Conservation (phyloP, 495 filamentous ascomycete genomes). For the Filosporella fistucella region DNA sequence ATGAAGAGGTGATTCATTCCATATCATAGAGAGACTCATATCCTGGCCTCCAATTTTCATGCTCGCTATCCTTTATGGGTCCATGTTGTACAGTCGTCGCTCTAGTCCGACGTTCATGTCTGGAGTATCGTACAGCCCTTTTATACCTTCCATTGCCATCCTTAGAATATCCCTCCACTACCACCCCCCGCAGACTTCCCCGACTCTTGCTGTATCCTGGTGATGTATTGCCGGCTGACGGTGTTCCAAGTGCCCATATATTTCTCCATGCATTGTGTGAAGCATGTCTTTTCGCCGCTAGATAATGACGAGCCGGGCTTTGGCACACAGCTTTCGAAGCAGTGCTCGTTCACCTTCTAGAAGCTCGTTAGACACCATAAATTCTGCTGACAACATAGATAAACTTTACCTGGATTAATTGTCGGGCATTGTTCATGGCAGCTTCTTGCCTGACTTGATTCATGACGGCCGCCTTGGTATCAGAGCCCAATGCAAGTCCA, state of each 20-base stretch:
- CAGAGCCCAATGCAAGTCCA: constrained; percentile 30
- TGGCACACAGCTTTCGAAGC: constrained; percentile 89
- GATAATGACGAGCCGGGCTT: constrained; percentile 77
- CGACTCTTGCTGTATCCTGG: constrained; percentile 54
- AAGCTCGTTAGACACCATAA: neutral
- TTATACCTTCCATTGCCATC: too few species aligned
- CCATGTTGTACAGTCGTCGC: too few species aligned
- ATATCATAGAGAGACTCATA: too few species aligned
- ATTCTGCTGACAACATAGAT: neutral
- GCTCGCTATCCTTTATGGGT: too few species aligned
- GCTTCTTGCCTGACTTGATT: constrained; percentile 70
- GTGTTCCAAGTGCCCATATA: constrained; percentile 93
- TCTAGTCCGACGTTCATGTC: too few species aligned
- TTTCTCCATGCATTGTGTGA: constrained; percentile 91
- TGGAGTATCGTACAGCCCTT: too few species aligned
- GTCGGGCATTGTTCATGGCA: constrained; percentile 68
- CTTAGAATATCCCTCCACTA: too few species aligned
- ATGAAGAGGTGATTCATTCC: too few species aligned
- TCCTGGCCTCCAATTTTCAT: too few species aligned
- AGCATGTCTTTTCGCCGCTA: constrained; percentile 67
- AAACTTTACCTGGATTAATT: constrained; percentile 64
- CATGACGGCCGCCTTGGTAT: constrained; percentile 67
- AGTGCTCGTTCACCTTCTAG: constrained; percentile 95
- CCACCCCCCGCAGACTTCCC: constrained; percentile 16
- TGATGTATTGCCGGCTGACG: constrained; percentile 71